Evolutionary conservation across 2,329 filamentous ascomycete species (phyloP).

Genomic region (Penicillium brasilianum): DNA sequence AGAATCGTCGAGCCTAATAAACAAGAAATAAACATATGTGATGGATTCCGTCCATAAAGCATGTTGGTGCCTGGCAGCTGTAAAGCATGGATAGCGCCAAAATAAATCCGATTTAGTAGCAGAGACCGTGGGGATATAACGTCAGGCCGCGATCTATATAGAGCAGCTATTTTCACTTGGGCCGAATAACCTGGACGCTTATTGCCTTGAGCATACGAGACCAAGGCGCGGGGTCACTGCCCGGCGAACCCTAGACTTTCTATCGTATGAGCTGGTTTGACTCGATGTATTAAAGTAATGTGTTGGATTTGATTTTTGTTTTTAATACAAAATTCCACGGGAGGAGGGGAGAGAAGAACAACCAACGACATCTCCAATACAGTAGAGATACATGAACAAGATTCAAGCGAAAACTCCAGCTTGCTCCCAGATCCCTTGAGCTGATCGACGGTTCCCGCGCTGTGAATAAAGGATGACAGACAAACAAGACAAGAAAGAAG

Average conservation of each 20-base stretch:
- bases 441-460: slow-evolving; percentile 42
- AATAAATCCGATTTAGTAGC: too few species aligned
- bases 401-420: slow-evolving; percentile 43
- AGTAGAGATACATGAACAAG: slow-evolving; percentile 43
- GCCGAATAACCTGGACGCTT: slow-evolving; percentile 16
- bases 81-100: too few species aligned
- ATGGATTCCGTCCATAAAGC: too few species aligned
- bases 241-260: not conserved
- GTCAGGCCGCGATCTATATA: too few species aligned
- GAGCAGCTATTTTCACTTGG: too few species aligned
- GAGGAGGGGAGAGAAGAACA: slow-evolving; percentile 39
- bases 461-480: slow-evolving; percentile 38
- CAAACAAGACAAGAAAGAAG: slow-evolving; percentile 39
- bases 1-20: too few species aligned
- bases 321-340: slow-evolving; percentile 32
- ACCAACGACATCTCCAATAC: slow-evolving; percentile 38
- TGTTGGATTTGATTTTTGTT: slow-evolving; percentile 11
- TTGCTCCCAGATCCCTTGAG: slow-evolving; percentile 37
- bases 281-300: not conserved
- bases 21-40: too few species aligned
- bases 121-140: too few species aligned
- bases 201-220: not conserved
- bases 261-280: not conserved
- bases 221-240: not conserved
- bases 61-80: too few species aligned